These are phyloP conservation scores for Metschnikowia aberdeeniae DNA, from an alignment of 805 yeast genomes.

Conservation along the genomic window DNA sequence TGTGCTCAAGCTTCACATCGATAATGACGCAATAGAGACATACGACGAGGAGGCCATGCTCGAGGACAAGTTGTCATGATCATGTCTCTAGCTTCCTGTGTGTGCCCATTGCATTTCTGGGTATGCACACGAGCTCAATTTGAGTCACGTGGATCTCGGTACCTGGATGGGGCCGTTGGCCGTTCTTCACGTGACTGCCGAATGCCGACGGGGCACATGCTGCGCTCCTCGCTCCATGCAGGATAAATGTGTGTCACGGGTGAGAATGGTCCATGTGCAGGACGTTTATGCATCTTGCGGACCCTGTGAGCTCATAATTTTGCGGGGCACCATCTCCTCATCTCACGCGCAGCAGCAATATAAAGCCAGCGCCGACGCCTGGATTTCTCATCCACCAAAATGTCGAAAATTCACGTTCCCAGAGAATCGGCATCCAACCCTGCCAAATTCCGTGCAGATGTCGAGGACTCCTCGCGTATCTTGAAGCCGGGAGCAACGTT, in stretches of 20 bases:
- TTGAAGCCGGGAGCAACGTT: conserved; percentile 23
- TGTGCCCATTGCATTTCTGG: not conserved
- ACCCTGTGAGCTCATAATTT: too few species aligned
- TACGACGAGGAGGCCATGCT: conserved; percentile 35
- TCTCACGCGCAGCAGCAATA: not conserved
- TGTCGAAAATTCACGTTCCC: conserved; percentile 26
- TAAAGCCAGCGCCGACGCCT: not conserved
- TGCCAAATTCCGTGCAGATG: conserved; percentile 24
- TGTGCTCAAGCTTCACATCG: conserved; percentile 16
- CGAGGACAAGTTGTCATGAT: conserved; percentile 19
- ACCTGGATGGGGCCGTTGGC: too few species aligned
- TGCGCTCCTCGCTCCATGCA: too few species aligned
- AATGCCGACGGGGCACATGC: too few species aligned
- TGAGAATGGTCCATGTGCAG: too few species aligned
- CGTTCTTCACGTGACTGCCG: too few species aligned
- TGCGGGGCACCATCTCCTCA: too few species aligned
- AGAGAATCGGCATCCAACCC: conserved; percentile 33
- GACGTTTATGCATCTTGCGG: too few species aligned
- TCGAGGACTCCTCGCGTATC: conserved; percentile 24
- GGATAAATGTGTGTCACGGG: too few species aligned
- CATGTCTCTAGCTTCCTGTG: not conserved
- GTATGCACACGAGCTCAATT: not conserved
- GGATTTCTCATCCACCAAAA: conserved; percentile 4
- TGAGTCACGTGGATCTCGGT: not conserved
- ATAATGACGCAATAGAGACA: conserved; percentile 18